phyloP scores from a whole-genome alignment of 257 asterid genomes.

The Euphrasia confusa region DNA sequence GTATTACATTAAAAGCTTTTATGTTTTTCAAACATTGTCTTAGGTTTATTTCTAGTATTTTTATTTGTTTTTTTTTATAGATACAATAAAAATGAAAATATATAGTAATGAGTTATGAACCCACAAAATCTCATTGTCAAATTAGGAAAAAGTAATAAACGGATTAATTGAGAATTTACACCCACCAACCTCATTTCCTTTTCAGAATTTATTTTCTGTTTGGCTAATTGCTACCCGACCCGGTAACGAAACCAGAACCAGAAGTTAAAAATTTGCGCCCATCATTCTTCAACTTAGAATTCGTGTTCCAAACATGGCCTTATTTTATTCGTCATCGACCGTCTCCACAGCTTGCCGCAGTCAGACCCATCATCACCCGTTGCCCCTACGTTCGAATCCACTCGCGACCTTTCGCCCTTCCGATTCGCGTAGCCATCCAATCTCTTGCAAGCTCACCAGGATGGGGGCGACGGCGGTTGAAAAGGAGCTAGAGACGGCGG shows the following conservation, averaged over 20 bases:
- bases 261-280: constrained; percentile 4
- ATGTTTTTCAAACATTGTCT: too few relatives aligned
- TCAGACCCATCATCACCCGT: constrained; percentile 37
- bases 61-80: too few relatives aligned
- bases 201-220: background rate
- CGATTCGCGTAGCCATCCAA: constrained; percentile 19
- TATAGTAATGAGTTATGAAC: too few relatives aligned
- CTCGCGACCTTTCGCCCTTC: constrained; percentile 26
- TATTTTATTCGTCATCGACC: constrained; percentile 25
- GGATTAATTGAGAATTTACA: too few relatives aligned
- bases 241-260: background rate
- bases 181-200: background rate
- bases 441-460: constrained; percentile 32
- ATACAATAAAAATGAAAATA: too few relatives aligned
- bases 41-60: too few relatives aligned
- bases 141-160: too few relatives aligned
- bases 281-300: background rate
- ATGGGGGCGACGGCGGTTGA: constrained; percentile 40
- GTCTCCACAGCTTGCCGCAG: constrained; percentile 30
- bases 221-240: background rate
- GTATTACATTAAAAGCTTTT: too few relatives aligned
- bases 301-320: constrained; percentile 35
- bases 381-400: constrained; percentile 28
- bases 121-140: too few relatives aligned
- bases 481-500: constrained; percentile 29